Conservation (phyloP, 2,329 filamentous ascomycete species). For the Exutisphaerella laricina region DNA sequence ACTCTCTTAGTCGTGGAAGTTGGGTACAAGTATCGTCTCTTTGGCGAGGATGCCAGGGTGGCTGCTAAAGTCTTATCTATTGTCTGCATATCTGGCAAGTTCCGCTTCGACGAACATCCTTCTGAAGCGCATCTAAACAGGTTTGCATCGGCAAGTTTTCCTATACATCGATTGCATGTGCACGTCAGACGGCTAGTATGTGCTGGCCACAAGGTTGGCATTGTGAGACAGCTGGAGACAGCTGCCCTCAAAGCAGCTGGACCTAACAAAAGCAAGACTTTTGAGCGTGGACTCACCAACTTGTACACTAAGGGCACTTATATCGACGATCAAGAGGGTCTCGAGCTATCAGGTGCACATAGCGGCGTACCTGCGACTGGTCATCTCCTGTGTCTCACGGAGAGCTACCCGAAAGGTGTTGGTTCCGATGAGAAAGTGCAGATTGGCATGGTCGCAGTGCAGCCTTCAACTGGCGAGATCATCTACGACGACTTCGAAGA, state of each 20-base stretch:
- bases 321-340: constrained; percentile 82
- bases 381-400: constrained; percentile 90
- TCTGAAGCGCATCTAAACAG: constrained; percentile 88
- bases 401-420: constrained; percentile 69
- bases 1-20: constrained; percentile 89
- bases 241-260: constrained; percentile 92
- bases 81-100: constrained; percentile 92
- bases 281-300: constrained; percentile 87
- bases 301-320: constrained; percentile 98
- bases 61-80: constrained; percentile 90
- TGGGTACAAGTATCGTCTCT: constrained; percentile 96
- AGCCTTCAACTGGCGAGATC: constrained; percentile 91
- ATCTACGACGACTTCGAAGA: constrained; percentile 96
- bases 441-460: constrained; percentile 86
- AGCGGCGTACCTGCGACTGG: constrained; percentile 60
- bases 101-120: constrained; percentile 86
- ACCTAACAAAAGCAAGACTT: constrained; percentile 88
- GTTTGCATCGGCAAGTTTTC: constrained; percentile 94
- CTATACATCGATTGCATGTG: constrained; percentile 82
- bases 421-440: constrained; percentile 91
- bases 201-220: constrained; percentile 91
- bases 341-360: constrained; percentile 57
- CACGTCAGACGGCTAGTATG: constrained; percentile 90
- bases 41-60: constrained; percentile 85
- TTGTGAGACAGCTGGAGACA: constrained; percentile 91